These are phyloP conservation scores for Metrosideros polymorpha DNA, from an alignment of 441 rosid genomes.

Conservation along the genomic window DNA sequence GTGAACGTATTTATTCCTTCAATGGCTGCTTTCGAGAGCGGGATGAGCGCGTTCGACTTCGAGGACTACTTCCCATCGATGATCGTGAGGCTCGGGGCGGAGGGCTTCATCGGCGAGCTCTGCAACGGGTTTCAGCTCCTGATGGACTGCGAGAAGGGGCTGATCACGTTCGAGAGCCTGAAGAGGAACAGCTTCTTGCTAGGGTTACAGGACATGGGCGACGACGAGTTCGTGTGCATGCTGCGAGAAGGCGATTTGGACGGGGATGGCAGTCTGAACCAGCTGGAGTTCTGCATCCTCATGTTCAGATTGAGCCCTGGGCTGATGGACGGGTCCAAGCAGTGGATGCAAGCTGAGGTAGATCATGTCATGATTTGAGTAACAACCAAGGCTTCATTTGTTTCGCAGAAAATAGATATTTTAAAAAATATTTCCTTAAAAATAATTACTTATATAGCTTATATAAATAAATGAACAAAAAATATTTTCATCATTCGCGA, in stretches of 20 bases:
- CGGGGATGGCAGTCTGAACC: conserved; percentile 33
- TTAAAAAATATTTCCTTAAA: background rate
- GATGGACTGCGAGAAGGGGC: conserved; percentile 33
- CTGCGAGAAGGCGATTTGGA: conserved; percentile 35
- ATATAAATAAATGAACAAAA: background rate
- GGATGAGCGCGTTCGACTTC: conserved; percentile 15
- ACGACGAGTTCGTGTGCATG: conserved; percentile 35
- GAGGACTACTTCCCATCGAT: conserved; percentile 38
- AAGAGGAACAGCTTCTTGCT: conserved; percentile 23
- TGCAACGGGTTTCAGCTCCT: conserved; percentile 27
- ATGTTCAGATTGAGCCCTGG: conserved; percentile 40
- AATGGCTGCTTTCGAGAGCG: background rate
- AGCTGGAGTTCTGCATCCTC: conserved; percentile 35
- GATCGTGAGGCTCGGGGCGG: conserved; percentile 25
- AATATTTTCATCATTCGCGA: background rate
- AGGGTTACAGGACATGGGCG: conserved; percentile 28
- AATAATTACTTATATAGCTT: background rate
- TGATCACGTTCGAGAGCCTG: conserved; percentile 39
- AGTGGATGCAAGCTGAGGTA: conserved; percentile 11
- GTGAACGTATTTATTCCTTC: background rate
- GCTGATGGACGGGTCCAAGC: conserved; percentile 19
- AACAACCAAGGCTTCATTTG: background rate
- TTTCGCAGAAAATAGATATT: background rate
- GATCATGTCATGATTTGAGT: background rate
- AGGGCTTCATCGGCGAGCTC: conserved; percentile 30